A percentile compares a stretch with the other conserved stretches of the same genome.
Evolutionary conservation across 1,139 yeast species (phyloP).

Genomic region (Geotrichum macrosporum): DNA sequence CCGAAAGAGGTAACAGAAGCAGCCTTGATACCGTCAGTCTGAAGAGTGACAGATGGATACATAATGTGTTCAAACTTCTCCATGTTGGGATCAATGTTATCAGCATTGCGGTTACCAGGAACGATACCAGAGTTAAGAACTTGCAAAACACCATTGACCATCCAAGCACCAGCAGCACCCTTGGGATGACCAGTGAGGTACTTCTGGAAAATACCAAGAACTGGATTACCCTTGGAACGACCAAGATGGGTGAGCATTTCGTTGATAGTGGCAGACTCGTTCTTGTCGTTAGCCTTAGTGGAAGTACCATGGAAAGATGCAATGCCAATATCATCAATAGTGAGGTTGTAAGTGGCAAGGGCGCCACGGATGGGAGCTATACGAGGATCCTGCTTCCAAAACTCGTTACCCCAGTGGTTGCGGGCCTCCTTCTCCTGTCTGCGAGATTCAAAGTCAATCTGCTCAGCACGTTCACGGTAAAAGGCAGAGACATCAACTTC

Average conservation of each 20-base stretch:
- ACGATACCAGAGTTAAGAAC: constrained; percentile 87
- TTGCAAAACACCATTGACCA: constrained; percentile 98
- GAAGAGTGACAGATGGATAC: constrained; percentile 89
- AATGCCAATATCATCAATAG: constrained; percentile 91
- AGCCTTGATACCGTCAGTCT: constrained; percentile 97
- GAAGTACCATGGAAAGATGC: constrained; percentile 99
- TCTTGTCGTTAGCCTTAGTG: constrained; percentile 96
- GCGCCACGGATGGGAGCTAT: constrained; percentile 98
- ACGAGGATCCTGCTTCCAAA: constrained; percentile 85
- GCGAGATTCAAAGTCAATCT: constrained; percentile 76
- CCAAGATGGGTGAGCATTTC: constrained; percentile 93
- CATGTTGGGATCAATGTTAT: constrained; percentile 79
- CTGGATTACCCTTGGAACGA: constrained; percentile 96
- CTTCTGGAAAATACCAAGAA: constrained; percentile 97
- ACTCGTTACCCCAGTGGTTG: constrained; percentile 92
- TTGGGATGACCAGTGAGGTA: constrained; percentile 99
- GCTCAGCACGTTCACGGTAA: constrained; percentile 80
- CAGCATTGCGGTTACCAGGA: constrained; percentile 99
- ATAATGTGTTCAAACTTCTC: constrained; percentile 83
- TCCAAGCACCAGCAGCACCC: constrained; percentile 99
- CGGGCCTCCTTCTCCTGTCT: constrained; percentile 87
- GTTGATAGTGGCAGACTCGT: constrained; percentile 87
- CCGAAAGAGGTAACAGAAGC: constrained; percentile 96
- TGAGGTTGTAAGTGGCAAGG: constrained; percentile 85
- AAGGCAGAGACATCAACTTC: constrained; percentile 45